Percentiles rank a stretch among this genome's conserved stretches.
These are phyloP conservation scores for Hordeum pubiflorum DNA, from an alignment of 202 grass and related monocot species.

Conservation along the genomic window DNA sequence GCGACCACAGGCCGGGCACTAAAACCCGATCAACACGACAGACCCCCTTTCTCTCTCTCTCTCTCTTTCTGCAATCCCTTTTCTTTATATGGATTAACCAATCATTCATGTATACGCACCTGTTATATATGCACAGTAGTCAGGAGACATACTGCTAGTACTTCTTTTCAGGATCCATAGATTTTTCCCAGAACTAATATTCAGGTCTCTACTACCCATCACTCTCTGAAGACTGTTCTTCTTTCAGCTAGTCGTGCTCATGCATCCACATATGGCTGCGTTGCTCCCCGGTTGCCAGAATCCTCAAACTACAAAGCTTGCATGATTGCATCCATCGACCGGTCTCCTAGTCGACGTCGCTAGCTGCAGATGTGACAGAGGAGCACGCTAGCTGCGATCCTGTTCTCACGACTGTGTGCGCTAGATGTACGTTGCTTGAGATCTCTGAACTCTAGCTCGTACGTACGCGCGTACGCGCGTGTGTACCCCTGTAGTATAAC, in stretches of 20 bases:
- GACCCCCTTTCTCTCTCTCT: background rate
- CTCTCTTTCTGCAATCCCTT: background rate
- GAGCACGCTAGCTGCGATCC: background rate
- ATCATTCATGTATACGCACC: background rate
- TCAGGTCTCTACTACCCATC: background rate
- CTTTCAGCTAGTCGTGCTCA: background rate
- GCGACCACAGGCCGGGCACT: constrained; percentile 26
- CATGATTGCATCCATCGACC: background rate
- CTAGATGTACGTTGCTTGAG: constrained; percentile 21
- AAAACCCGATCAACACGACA: background rate
- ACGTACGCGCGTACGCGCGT: background rate
- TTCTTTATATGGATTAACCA: background rate
- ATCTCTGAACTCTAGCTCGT: constrained; percentile 17
- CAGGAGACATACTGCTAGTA: background rate
- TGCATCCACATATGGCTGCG: background rate
- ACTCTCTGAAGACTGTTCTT: constrained; percentile 13
- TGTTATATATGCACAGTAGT: background rate
- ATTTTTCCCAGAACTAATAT: background rate
- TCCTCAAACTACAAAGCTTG: background rate
- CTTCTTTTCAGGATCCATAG: background rate
- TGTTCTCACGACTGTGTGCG: background rate
- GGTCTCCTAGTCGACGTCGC: background rate
- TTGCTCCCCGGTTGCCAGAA: constrained; percentile 26
- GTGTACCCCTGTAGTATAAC: background rate
- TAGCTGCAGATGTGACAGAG: background rate